phyloP scores from a whole-genome alignment of 2,329 filamentous ascomycete species.

The Celoporthe dispersa region DNA sequence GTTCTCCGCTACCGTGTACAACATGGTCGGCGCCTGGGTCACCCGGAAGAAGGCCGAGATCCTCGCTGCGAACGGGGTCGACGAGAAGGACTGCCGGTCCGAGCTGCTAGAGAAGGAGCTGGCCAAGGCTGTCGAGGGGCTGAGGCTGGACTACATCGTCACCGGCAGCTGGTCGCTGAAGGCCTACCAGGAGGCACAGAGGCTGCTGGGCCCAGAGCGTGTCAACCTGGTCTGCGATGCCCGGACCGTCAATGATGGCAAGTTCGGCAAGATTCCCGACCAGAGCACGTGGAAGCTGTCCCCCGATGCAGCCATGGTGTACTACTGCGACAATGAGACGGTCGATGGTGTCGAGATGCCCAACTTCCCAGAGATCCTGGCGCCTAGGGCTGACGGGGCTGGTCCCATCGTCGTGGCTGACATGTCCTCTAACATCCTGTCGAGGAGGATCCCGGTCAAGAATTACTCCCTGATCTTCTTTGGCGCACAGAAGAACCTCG shows the following conservation, averaged over 20 bases:
- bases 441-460: constrained; percentile 73
- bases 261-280: constrained; percentile 83
- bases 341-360: constrained; percentile 94
- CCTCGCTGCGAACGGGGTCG: constrained; percentile 56
- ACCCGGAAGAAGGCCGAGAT: constrained; percentile 67
- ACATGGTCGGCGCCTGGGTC: constrained; percentile 84
- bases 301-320: constrained; percentile 73
- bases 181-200: constrained; percentile 79
- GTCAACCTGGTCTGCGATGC: constrained; percentile 81
- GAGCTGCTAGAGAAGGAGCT: constrained; percentile 63
- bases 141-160: constrained; percentile 87
- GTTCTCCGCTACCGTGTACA: constrained; percentile 84
- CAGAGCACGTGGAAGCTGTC: constrained; percentile 78
- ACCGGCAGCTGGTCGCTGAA: constrained; percentile 93
- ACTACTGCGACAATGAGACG: constrained; percentile 93
- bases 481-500: constrained; percentile 94
- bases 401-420: constrained; percentile 83
- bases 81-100: constrained; percentile 56
- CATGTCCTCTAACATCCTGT: constrained; percentile 94
- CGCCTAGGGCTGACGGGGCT: constrained; percentile 60
- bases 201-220: constrained; percentile 76
- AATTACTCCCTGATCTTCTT: constrained; percentile 89
- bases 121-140: constrained; percentile 67
- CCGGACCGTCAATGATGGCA: constrained; percentile 69
- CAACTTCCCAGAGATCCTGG: constrained; percentile 67